Base-by-base conservation (phyloP, 192 early-diverging fungal genomes). In the Spinellus fusiger region DNA sequence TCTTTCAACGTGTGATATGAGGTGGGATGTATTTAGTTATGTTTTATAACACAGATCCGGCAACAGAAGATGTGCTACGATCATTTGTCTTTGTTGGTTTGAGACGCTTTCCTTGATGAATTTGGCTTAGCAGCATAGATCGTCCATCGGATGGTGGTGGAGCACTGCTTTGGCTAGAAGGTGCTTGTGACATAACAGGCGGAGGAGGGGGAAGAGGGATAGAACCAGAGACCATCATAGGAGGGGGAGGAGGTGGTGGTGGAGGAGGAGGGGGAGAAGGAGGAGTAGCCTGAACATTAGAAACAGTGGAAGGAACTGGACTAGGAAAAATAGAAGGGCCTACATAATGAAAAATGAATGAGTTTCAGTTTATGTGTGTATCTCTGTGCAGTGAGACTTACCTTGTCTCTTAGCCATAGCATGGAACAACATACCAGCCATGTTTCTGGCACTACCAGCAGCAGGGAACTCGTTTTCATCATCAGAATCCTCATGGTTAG, bases 41-140 rank as follows among this genome's bases (percentile, higher is more conserved):
- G n/a, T n/a, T n/a, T n/a, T n/a, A n/a, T n/a, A n/a, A n/a, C n/a
- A 84, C 75, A 13, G 61, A 65, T 3, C 74, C 74, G 49, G 70
- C 59, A 32, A 73, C 67, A 33, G 60, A 54, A 4, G 80, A 68
- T 5, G 34, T 47, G 16, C 83, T 85, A 33, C 81, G 82, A 67
- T 92, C 89, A 50, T 82, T 83, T 1, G 88, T 89, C 22, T 74
- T 65, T 0, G 86, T 53, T 68, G 84, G 82, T 32, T 79, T 84
- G 15, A 92, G 73, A 38, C 56, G 69, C 32, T 68, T 73, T 6
- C 89, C 89, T 52, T 71, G 49, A 63, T 87, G 86, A 61, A 92
- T 92, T 62, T 92, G 87, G 56, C 76, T 70, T 54, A 92, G 69
- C 16, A 92, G 72, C 4, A 87, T 87, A 52, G 67, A 69, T 44